Evolutionary conservation across 176 grass and related monocot genomes (phyloP).

Genomic region (Miscanthus lutarioriparius): DNA sequence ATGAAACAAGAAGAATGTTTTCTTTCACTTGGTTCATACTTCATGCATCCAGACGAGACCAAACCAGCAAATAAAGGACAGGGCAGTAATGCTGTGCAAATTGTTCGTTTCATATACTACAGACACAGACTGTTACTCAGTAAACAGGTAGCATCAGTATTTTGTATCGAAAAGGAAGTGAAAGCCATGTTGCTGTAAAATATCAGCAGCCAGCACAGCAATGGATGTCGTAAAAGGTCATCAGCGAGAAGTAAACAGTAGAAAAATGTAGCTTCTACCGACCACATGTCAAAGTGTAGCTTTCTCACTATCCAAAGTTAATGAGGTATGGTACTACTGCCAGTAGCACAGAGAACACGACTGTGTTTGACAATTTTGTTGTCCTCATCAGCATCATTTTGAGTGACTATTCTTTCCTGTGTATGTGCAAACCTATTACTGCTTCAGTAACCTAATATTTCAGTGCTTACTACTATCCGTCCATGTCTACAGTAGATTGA

Average conservation of each 20-base stretch:
- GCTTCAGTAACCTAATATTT: constrained; percentile 42
- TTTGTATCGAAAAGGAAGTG: neutral
- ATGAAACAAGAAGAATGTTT: neutral
- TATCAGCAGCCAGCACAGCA: neutral
- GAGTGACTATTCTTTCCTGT: neutral
- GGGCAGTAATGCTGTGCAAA: neutral
- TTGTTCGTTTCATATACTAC: neutral
- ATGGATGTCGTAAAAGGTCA: neutral
- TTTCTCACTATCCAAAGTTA: constrained; percentile 18
- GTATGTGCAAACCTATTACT: constrained; percentile 19
- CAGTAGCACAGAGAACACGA: neutral
- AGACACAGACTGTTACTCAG: neutral
- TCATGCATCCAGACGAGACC: neutral
- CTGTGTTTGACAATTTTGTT: neutral
- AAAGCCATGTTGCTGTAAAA: constrained; percentile 28
- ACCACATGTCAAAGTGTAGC: constrained; percentile 22
- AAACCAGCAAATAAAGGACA: neutral
- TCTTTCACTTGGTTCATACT: neutral
- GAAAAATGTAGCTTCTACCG: neutral
- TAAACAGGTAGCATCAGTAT: constrained; percentile 19
- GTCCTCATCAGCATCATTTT: neutral
- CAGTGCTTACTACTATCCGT: constrained; percentile 12
- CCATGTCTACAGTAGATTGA: constrained; percentile 30
- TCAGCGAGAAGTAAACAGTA: too few relatives aligned
- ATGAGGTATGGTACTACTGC: neutral